Conservation (phyloP, 2,329 filamentous ascomycete species). For the Macrophomina phaseolina region DNA sequence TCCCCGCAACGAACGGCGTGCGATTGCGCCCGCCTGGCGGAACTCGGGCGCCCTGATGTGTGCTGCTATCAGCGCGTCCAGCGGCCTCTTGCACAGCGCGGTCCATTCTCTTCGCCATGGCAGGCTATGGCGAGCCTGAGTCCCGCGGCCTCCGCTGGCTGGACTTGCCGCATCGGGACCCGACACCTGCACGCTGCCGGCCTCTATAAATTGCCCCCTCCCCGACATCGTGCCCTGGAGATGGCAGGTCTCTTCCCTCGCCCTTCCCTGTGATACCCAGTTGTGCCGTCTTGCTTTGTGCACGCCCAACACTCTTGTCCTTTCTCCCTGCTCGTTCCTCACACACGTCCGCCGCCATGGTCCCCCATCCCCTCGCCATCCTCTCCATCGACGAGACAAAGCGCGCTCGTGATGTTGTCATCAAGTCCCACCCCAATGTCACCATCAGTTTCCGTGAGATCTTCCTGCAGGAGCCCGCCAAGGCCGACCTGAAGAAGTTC, state of each 20-base stretch:
- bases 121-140: conserved; percentile 10
- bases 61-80: background rate
- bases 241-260: background rate
- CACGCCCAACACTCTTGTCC: background rate
- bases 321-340: background rate
- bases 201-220: conserved; percentile 9
- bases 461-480: conserved; percentile 57
- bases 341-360: conserved; percentile 33
- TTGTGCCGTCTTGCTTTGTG: background rate
- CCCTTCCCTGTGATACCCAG: conserved; percentile 18
- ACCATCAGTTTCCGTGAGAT: conserved; percentile 57
- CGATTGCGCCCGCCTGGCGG: conserved; percentile 13
- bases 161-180: conserved; percentile 10
- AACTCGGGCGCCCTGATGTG: background rate
- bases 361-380: conserved; percentile 61
- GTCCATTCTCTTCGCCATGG: background rate
- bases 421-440: conserved; percentile 45
- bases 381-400: conserved; percentile 62
- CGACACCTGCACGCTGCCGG: background rate
- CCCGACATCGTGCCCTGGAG: background rate
- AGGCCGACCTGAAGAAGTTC: conserved; percentile 54
- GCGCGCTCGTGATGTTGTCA: conserved; percentile 56
- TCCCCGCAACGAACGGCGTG: conserved; percentile 11
- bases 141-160: conserved; percentile 16
- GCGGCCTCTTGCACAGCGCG: background rate